Conservation (phyloP, 805 yeast genomes). For the Candida nonsorbophila region DNA sequence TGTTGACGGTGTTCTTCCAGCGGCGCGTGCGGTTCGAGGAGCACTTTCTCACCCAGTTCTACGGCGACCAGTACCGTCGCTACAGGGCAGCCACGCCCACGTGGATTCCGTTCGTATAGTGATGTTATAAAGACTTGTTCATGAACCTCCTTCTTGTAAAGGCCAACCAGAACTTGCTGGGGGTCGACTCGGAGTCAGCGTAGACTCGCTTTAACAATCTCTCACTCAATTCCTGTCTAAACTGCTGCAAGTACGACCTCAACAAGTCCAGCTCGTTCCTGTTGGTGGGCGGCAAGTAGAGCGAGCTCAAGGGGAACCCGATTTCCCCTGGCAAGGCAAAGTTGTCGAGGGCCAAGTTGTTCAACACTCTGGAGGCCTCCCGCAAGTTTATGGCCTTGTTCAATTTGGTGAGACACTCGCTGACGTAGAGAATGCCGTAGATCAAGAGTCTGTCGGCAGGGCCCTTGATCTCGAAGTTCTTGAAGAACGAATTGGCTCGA, state of each 20-base stretch:
- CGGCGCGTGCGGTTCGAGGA: constrained; percentile 31
- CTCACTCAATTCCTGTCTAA: constrained; percentile 88
- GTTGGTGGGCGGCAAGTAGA: constrained; percentile 69
- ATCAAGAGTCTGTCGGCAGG: constrained; percentile 89
- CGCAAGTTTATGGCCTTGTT: constrained; percentile 41
- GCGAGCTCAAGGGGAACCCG: constrained; percentile 84
- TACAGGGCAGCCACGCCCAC: constrained; percentile 19
- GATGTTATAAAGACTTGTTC: constrained; percentile 78
- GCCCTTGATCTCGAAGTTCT: constrained; percentile 94
- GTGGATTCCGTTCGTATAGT: constrained; percentile 27
- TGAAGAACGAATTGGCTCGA: constrained; percentile 93
- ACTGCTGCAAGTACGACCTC: constrained; percentile 79
- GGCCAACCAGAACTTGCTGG: constrained; percentile 94
- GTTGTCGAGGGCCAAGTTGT: constrained; percentile 80
- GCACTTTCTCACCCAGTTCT: constrained; percentile 19
- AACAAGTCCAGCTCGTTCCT: constrained; percentile 74
- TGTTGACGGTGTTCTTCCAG: constrained; percentile 21
- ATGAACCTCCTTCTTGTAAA: constrained; percentile 92
- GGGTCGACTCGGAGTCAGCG: constrained; percentile 47
- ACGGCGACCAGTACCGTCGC: constrained; percentile 21
- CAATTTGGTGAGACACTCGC: constrained; percentile 74
- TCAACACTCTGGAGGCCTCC: constrained; percentile 66
- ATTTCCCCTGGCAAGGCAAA: constrained; percentile 94
- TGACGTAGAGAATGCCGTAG: constrained; percentile 86
- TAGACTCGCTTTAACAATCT: constrained; percentile 75